These are phyloP conservation scores for Talaromyces sp. DNA, from an alignment of 2,329 filamentous ascomycete species.

Conservation along the genomic window DNA sequence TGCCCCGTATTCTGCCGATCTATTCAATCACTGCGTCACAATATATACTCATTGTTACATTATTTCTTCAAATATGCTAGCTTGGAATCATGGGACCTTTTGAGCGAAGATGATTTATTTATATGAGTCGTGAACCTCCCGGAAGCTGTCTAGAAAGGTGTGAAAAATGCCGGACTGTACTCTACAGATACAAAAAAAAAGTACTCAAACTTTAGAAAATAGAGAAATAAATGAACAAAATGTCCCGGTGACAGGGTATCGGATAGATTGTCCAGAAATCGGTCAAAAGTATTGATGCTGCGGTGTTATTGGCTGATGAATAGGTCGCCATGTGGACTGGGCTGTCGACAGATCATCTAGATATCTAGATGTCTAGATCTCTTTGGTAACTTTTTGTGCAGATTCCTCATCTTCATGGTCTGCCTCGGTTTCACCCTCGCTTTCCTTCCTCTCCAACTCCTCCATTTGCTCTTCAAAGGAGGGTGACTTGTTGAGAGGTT, in stretches of 20 bases:
- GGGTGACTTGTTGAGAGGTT: slow-evolving; percentile 22
- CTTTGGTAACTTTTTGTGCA: neutral
- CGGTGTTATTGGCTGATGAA: neutral
- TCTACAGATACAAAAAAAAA: neutral
- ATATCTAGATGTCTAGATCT: neutral
- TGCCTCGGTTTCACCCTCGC: slow-evolving; percentile 26
- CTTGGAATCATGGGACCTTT: neutral
- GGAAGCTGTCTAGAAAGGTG: neutral
- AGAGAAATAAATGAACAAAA: neutral
- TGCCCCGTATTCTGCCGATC: neutral
- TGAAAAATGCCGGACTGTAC: neutral
- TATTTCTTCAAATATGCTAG: neutral
- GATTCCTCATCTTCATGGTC: slow-evolving; percentile 19
- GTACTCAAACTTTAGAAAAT: neutral
- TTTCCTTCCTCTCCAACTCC: slow-evolving; percentile 32
- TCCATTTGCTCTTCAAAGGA: slow-evolving; percentile 47
- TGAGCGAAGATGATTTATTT: slow-evolving; percentile 5
- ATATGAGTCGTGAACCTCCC: neutral
- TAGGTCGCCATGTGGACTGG: neutral
- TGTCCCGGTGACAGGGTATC: neutral
- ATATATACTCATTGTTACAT: neutral
- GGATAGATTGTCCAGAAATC: neutral
- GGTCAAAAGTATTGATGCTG: neutral
- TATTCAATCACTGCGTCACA: neutral
- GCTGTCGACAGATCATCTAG: neutral